Conservation (phyloP, 2,329 filamentous ascomycete genomes). For the Neocatenulostroma microsporum region DNA sequence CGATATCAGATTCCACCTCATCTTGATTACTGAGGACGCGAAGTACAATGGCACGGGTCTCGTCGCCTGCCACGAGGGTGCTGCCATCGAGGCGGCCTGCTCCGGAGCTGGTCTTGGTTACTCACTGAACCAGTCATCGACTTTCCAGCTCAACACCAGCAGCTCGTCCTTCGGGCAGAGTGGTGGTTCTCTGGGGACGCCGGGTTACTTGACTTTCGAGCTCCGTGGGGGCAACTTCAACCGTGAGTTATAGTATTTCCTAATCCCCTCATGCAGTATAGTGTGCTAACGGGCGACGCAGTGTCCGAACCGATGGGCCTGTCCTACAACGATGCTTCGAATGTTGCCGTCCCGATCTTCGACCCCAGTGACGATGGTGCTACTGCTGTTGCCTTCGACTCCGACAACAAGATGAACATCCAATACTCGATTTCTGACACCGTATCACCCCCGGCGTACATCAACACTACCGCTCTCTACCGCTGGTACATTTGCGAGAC, state of each 20-base stretch:
- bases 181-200: constrained; percentile 28
- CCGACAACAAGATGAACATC: constrained; percentile 32
- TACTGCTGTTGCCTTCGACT: constrained; percentile 35
- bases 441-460: constrained; percentile 24
- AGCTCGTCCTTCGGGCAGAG: constrained; percentile 21
- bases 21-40: constrained; percentile 32
- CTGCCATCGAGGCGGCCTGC: constrained; percentile 43
- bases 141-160: too few species aligned
- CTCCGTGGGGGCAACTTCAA: constrained; percentile 27
- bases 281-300: too few species aligned
- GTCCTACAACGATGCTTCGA: constrained; percentile 30
- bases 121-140: constrained; percentile 7
- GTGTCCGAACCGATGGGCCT: constrained; percentile 27
- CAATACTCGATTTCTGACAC: constrained; percentile 35
- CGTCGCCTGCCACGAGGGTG: constrained; percentile 41
- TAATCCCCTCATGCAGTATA: too few species aligned
- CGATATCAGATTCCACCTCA: constrained; percentile 41
- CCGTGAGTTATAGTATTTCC: constrained; percentile 6
- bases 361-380: constrained; percentile 22
- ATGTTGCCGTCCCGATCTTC: constrained; percentile 39
- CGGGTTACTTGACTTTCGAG: constrained; percentile 19
- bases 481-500: constrained; percentile 42
- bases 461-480: constrained; percentile 26
- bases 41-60: constrained; percentile 34
- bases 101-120: too few species aligned